Evolutionary conservation across 2,329 filamentous ascomycete genomes (phyloP), one percentile per base, ranked within the genome.

Genomic region (Cladosporium colombiae): DNA sequence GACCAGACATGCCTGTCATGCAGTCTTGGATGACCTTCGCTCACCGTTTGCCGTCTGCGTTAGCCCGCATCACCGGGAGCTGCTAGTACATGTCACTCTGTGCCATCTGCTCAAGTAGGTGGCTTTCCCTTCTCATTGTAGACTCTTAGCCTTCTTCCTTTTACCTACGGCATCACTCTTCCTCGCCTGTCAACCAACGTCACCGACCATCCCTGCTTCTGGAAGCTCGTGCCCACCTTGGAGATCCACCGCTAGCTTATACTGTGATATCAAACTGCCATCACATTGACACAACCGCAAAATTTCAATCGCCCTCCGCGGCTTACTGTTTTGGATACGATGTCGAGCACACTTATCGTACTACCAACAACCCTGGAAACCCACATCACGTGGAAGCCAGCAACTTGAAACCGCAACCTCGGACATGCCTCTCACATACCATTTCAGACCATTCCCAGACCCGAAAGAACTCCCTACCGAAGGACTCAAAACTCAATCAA

Each of bases 351-450:
- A 46, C 23, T 50, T 33, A 33, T 31, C 31, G 52, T 29, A 21
- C 23, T 27, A 44, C 35, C 61, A 27, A 25, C 40, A 29, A 56
- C 35, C n/a, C 44, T 29, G 27, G 50, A 50, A 29, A 44, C 33
- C 18, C 61, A 63, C 29, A 7, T 55, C 18, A 63, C 35, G 23
- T 31, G 49, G 61, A 56, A 56, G 21, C 50, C 61, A 53, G 49
- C 35, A 25, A 63, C 61, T 16, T 63, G 37, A 56, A 44, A 16
- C 13, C 18, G 40, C 40, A 25, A 14, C 44, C 35, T 25, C 46
- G 29, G 50, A 53, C 7, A 63, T 63, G 61, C 61, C 61, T 46
- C n/a, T 56, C n/a, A 63, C 49, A n/a, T 63, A 63, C 61, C 61
- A 63, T 35, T 63, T 63, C 50, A 63, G 52, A 16, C 61, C 61